These are phyloP conservation scores for Paecilomyces sp. DNA, from an alignment of 2,329 filamentous ascomycete species.

Conservation along the genomic window DNA sequence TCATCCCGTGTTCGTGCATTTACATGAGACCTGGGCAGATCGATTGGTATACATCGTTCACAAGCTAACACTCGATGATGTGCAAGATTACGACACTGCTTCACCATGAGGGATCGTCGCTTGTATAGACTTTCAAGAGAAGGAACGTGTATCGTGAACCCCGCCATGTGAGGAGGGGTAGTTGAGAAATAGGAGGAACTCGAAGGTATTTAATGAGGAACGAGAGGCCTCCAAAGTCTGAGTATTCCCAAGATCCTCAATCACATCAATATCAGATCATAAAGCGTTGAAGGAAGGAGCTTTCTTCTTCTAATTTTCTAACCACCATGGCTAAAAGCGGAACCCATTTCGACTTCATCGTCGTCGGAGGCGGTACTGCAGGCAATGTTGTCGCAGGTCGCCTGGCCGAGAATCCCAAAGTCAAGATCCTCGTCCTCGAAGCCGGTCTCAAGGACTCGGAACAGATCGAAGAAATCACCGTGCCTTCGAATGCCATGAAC, in stretches of 20 bases:
- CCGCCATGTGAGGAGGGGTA: background rate
- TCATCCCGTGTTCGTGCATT: background rate
- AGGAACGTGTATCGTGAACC: background rate
- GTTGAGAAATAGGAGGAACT: background rate
- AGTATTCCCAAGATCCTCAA: background rate
- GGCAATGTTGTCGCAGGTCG: slow-evolving; percentile 41
- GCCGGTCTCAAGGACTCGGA: slow-evolving; percentile 38
- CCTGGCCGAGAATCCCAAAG: slow-evolving; percentile 44
- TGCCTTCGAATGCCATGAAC: slow-evolving; percentile 49
- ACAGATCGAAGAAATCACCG: slow-evolving; percentile 49
- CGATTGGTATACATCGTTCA: background rate
- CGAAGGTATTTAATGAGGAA: background rate
- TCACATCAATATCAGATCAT: background rate
- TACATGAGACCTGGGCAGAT: background rate
- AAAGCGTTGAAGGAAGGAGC: background rate
- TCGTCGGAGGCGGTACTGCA: slow-evolving; percentile 31
- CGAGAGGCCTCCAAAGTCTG: background rate
- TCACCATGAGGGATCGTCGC: background rate
- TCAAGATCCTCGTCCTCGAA: slow-evolving; percentile 30
- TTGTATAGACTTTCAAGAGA: background rate
- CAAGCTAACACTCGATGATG: background rate
- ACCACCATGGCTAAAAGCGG: slow-evolving; percentile 46
- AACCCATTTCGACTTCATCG: slow-evolving; percentile 20
- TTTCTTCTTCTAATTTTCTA: slow-evolving; percentile 15
- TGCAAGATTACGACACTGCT: background rate